Percentiles rank a stretch among this genome's conserved stretches.
phyloP scores from a whole-genome alignment of 2,329 filamentous ascomycete species.

The Penicillium olsonii region DNA sequence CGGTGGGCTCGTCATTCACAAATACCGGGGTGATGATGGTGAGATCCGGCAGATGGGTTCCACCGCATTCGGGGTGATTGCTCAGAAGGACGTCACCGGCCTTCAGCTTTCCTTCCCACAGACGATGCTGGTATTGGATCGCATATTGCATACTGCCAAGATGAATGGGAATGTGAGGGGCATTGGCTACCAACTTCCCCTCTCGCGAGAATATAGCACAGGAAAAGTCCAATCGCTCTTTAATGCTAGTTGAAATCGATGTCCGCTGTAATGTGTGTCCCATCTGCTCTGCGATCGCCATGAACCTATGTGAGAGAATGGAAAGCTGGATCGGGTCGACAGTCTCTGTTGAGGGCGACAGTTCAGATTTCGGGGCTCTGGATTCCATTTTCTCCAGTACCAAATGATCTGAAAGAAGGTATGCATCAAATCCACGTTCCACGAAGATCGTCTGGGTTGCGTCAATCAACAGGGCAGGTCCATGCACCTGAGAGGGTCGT shows the following conservation, averaged over 20 bases:
- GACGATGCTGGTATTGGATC: conserved; percentile 70
- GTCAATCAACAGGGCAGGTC: conserved; percentile 60
- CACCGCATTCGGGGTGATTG: conserved; percentile 78
- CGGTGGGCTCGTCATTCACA: conserved; percentile 53
- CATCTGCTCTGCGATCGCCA: conserved; percentile 85
- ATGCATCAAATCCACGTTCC: conserved; percentile 69
- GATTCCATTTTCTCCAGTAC: conserved; percentile 63
- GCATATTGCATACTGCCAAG: conserved; percentile 79
- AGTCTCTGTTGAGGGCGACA: conserved; percentile 33
- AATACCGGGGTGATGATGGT: conserved; percentile 76
- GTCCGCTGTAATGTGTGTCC: conserved; percentile 78
- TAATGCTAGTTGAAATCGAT: conserved; percentile 72
- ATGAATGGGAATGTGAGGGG: conserved; percentile 77
- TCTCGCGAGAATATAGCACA: conserved; percentile 75
- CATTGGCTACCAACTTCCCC: conserved; percentile 66
- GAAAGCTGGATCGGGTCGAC: conserved; percentile 75
- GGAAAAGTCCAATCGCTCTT: conserved; percentile 79
- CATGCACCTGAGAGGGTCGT: conserved; percentile 11
- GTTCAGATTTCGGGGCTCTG: neutral
- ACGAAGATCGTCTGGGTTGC: conserved; percentile 77
- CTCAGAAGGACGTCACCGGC: conserved; percentile 66
- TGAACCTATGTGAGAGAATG: conserved; percentile 79
- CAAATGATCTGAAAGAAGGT: conserved; percentile 78
- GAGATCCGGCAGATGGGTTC: conserved; percentile 76
- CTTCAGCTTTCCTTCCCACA: conserved; percentile 69